These are phyloP conservation scores for Calocybe indica DNA, from an alignment of 768 basidiomycete species.

Conservation along the genomic window DNA sequence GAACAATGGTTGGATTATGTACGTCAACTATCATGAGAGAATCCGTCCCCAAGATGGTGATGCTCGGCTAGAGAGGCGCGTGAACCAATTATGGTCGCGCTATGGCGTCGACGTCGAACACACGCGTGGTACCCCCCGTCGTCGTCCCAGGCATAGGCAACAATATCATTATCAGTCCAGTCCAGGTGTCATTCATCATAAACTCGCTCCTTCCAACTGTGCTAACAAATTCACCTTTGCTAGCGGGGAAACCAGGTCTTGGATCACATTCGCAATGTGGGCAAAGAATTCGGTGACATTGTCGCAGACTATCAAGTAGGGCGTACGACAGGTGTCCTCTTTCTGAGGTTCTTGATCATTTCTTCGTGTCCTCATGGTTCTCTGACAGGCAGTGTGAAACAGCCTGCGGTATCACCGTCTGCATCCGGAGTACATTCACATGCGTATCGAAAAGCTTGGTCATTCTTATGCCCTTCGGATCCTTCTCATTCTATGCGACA, in stretches of 20 bases:
- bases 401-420: constrained; percentile 93
- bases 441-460: constrained; percentile 83
- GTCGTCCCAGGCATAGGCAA: constrained; percentile 62
- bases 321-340: constrained; percentile 86
- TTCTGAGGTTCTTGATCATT: constrained; percentile 60
- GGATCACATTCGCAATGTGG: constrained; percentile 78
- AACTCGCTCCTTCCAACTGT: neutral
- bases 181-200: constrained; percentile 35
- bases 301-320: constrained; percentile 95
- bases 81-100: constrained; percentile 3
- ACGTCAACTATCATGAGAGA: too few relatives aligned
- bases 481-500: constrained; percentile 85
- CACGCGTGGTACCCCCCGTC: constrained; percentile 40
- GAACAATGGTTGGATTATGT: too few relatives aligned
- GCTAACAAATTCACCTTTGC: constrained; percentile 1
- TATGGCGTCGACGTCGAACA: constrained; percentile 13
- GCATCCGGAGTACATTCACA: constrained; percentile 95
- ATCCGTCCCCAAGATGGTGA: neutral
- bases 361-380: neutral
- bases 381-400: neutral
- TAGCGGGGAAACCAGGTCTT: constrained; percentile 89
- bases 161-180: constrained; percentile 56
- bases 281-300: constrained; percentile 94
- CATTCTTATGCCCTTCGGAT: constrained; percentile 79
- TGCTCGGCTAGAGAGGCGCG: neutral